Conservation (phyloP, 257 asterid species). For the Solanum paucissectum region DNA sequence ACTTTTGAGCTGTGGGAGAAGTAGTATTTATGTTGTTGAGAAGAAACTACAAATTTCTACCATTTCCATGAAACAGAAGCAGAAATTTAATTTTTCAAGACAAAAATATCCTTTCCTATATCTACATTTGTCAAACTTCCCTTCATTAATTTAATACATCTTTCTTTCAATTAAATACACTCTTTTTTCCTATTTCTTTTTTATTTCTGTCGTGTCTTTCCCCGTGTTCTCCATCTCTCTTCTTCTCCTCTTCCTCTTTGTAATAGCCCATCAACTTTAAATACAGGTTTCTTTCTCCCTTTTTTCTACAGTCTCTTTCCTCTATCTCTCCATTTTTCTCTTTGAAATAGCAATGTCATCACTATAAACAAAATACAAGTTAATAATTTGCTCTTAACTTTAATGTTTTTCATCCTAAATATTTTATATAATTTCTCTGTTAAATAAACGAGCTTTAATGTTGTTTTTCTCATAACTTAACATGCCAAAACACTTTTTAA, state of each 20-base stretch:
- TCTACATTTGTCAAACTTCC: neutral
- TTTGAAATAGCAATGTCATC: neutral
- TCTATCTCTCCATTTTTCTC: neutral
- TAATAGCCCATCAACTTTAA: neutral
- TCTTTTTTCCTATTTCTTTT: neutral
- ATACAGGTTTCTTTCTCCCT: neutral
- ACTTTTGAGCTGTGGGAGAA: neutral
- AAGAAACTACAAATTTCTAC: neutral
- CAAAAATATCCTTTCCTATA: neutral
- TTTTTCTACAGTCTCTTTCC: neutral
- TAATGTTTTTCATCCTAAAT: neutral
- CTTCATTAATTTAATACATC: neutral
- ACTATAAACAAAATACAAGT: neutral
- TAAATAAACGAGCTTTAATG: neutral
- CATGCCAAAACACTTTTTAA: neutral
- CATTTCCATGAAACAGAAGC: neutral
- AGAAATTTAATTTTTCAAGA: neutral
- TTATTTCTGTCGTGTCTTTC: neutral
- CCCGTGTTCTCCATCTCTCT: neutral
- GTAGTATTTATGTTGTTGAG: neutral
- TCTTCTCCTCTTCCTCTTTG: neutral
- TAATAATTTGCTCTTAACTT: neutral
- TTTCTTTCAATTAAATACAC: neutral
- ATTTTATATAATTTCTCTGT: neutral
- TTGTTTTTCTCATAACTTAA: neutral